Base-by-base conservation (phyloP, 2,329 filamentous ascomycete genomes). In the Colletotrichum shisoi region DNA sequence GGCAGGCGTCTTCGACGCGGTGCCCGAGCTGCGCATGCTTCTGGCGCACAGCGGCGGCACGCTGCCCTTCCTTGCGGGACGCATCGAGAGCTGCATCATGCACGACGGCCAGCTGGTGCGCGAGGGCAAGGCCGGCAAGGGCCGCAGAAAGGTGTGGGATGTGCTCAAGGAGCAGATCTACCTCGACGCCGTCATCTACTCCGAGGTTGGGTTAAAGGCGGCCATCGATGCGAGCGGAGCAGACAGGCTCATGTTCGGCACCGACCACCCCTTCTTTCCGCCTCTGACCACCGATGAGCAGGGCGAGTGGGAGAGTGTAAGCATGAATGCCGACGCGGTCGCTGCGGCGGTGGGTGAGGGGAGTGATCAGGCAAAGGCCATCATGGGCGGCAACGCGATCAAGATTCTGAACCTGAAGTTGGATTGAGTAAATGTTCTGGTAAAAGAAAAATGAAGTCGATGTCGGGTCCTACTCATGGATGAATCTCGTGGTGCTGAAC, bases 11-110 rank as follows among this genome's bases (percentile, higher is more conserved):
- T 97, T 95, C 77, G 93, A 96, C 76, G 83, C 86, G 11, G 90
- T 93, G 51, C 85, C 85, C 0, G 80, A 82, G 9, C 78, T 97
- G 69, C 83, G 87, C 24, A 88, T 97, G 74, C 82, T 97, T 61
- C 82, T 97, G 4, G 94, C 94, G 0, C 94, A 97, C 78, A 93
- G 91, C 27, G 94, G 94, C 1, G 94, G 94, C 2, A 94, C 93
- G 0, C 80, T 97, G 54, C 94, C 94, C 0, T 97, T 97, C 76
- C 81, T 97, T 2, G 94, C 93, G 0, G 94, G 94, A 0, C 83
- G 94, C 34, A 93, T 97, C 58, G 93, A 97, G 79, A 94, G 90
- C 74, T 97, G 93, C 75, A 88, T 97, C 60, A 77, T 87, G 65
- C 94, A 97, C 79, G 93, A 97, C 74, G 89, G 87, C 0, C 88